Evolutionary conservation across 2,329 filamentous ascomycete species (phyloP), one percentile per base, ranked within the genome.

Genomic region (Emergomyces orientalis): DNA sequence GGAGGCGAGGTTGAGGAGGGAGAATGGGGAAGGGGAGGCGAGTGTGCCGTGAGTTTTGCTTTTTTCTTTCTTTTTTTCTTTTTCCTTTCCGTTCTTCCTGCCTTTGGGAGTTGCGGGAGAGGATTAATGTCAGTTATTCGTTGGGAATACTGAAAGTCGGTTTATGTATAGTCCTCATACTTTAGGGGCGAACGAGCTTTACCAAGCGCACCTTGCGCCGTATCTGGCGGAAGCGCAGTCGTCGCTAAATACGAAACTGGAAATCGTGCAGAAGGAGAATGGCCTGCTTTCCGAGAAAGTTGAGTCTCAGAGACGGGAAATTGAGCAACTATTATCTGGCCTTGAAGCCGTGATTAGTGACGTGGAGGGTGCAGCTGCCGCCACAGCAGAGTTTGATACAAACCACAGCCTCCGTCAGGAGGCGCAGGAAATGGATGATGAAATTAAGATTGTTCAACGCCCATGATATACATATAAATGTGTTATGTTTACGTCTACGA

Each of bases 131-230:
- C 13, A 25, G n/a, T 51, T 60, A 17, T 51, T 22, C 30, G 6
- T 43, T 25, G 22, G 37, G 22, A 43, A 58, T 37, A 58, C 25
- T 55, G 47, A 41, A 43, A 43, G 11, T 49, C 1, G 2, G 3
- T 52, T 34, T 47, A 25, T 37, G 63, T 58, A 65, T 65, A 86
- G 83, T 41, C 82, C 83, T 22, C 85, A 87, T 72, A 84, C 80
- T 0, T 75, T 86, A 25, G 78, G 82, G 0, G 82, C 84, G 0
- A 75, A 80, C 34, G 79, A 82, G 57, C 75, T 87, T 13, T 82
- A 84, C 65, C 76, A 79, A 22, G 82, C 84, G n/a, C 83, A 86
- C 71, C 73, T 87, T 3, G 78, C 79, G 59, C 83, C 84, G 0
- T 82, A 83, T 63, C 74, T 87, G 59, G 74, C 78, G 52, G 75